These are phyloP conservation scores for Trichomonas gallinae DNA, from an alignment of 208 protist genomes.

Conservation along the genomic window DNA sequence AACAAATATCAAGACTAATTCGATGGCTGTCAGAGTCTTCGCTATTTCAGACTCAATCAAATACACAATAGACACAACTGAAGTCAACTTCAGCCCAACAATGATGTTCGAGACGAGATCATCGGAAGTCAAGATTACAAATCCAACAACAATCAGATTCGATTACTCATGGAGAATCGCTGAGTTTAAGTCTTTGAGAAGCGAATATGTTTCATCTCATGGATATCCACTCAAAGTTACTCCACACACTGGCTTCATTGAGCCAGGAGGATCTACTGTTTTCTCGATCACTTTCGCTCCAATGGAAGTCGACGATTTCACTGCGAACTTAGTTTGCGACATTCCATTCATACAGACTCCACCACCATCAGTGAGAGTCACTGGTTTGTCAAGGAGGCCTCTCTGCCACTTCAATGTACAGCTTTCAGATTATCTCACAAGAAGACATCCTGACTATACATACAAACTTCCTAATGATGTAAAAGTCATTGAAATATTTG, in stretches of 20 bases:
- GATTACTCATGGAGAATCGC: constrained; percentile 50
- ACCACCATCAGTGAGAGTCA: constrained; percentile 48
- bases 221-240: constrained; percentile 55
- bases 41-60: constrained; percentile 30
- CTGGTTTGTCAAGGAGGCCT: constrained; percentile 63
- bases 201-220: neutral
- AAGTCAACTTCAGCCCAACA: constrained; percentile 63
- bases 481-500: neutral
- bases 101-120: constrained; percentile 74
- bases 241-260: constrained; percentile 51
- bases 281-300: constrained; percentile 66
- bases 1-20: neutral
- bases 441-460: constrained; percentile 37
- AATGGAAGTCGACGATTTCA: constrained; percentile 45
- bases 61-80: constrained; percentile 32
- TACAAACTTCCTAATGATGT: neutral
- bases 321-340: neutral
- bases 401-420: constrained; percentile 79
- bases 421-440: constrained; percentile 61
- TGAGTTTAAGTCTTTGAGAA: neutral
- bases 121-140: constrained; percentile 58
- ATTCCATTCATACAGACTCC: neutral
- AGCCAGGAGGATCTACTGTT: constrained; percentile 41
- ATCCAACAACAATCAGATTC: constrained; percentile 58
- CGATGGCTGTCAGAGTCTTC: constrained; percentile 21